Percentiles rank a stretch among this genome's conserved stretches.
Evolutionary conservation across 2,329 filamentous ascomycete genomes (phyloP).

Genomic region (Sporothrix phasma): DNA sequence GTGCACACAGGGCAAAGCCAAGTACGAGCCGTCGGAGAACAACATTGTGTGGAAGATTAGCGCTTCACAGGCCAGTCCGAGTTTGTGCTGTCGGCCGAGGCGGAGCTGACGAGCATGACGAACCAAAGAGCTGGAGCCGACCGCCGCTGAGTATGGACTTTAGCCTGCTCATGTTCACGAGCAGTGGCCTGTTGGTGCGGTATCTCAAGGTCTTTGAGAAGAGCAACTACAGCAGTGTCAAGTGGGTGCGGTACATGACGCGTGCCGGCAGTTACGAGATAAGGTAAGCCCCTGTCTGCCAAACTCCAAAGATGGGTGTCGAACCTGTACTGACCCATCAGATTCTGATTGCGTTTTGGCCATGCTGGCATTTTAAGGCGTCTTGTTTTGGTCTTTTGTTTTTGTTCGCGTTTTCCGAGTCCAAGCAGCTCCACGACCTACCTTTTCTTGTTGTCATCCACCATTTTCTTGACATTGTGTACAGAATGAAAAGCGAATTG

Average conservation of each 20-base stretch:
- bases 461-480: neutral
- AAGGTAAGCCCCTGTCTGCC: constrained; percentile 40
- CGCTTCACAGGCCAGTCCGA: constrained; percentile 97
- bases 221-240: constrained; percentile 96
- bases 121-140: constrained; percentile 92
- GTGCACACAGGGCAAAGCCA: constrained; percentile 91
- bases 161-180: constrained; percentile 95
- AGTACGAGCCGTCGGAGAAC: constrained; percentile 97
- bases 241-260: constrained; percentile 99
- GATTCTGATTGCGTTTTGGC: neutral
- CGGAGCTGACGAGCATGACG: constrained; percentile 89
- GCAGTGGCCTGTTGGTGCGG: constrained; percentile 78
- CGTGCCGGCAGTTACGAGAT: constrained; percentile 97
- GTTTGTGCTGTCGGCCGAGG: constrained; percentile 89
- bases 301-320: too few species aligned
- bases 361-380: constrained; percentile 8
- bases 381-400: neutral
- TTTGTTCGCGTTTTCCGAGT: neutral
- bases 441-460: neutral
- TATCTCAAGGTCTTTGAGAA: constrained; percentile 99
- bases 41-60: constrained; percentile 99
- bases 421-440: neutral
- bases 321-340: neutral
- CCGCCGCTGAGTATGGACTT: constrained; percentile 89
- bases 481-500: neutral